Base-by-base conservation (phyloP, 805 yeast genomes). In the Candida nanaspora region DNA sequence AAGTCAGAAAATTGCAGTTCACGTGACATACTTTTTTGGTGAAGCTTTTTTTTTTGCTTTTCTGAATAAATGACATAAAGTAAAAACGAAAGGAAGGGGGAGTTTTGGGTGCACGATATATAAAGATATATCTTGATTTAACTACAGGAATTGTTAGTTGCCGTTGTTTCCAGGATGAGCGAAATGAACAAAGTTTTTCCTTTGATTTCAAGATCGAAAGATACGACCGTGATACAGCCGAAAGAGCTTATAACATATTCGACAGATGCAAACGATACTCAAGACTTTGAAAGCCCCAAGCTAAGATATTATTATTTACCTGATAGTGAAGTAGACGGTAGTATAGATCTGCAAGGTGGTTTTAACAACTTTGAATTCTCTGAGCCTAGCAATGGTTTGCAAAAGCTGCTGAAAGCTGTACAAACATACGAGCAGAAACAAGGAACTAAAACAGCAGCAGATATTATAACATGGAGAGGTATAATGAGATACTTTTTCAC, bases 381-480 rank as follows among this genome's bases (percentile, higher is more conserved):
- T 38, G 82, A 78, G 16, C 80, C 74, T 27, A 72, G 63, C 35
- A 79, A 72, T 46, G 81, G 82, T 1, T 68, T 89, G 40, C 69
- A 71, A 33, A 77, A 81, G 0, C 62, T 84, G 5, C 59, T 93
- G 30, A 51, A 56, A 23, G 76, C 85, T 1, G 53, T 93, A 6
- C 63, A 68, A 45, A 49, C 63, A 6, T 65, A 74, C 50, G 98
- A 93, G 59, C 59, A 65, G 43, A 46, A 52, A 9, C 54, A 61
- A 16, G 52, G 53, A 15, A 51, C 51, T n/a, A 78, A 73, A 45
- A 53, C 75, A 2, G 72, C 73, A 23, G 74, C 76, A 2, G 85
- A 87, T 50, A 72, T 93, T 25, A 66, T 93, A 19, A 80, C 96
- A 0, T 87, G 86, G 74, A 70, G 97, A 50, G 98, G 97, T 0